Evolutionary conservation across 176 grass and related monocot species (phyloP), one percentile per base, ranked within the genome.

Genomic region (Cenchrus purpureus): DNA sequence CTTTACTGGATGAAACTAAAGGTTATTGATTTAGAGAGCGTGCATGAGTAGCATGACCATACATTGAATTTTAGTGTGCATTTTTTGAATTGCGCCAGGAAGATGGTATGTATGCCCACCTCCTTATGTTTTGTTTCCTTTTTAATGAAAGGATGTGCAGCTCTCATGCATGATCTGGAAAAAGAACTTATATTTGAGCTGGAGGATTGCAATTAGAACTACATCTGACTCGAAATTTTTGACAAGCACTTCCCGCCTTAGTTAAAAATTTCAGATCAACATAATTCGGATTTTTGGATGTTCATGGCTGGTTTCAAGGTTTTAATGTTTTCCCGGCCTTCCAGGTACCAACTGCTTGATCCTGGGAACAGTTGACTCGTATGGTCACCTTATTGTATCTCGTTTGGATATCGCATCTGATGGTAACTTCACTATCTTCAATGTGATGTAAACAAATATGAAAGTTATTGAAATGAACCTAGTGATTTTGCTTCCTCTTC

Each of bases 301-400:
- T 50, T 11, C 59, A 79, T 80, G n/a, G 13, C n/a, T n/a, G 10
- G 43, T 75, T 68, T 52, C 25, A 44, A 2, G 57, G 67, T 68
- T 68, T 83, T 53, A 68, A 68, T 40, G 48, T 58, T 82, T 83
- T 76, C 54, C 54, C 71, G 43, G 31, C 16, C 10, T 81, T 86
- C 54, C 89, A 98, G 93, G 79, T 82, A 86, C 91, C 76, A 84
- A 85, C n/a, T 91, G 87, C 78, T 94, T 98, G 78, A 91, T 98
- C 91, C 75, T 98, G 71, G 97, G 97, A 79, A 90, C 91, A 20
- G 93, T 92, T 20, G 97, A 98, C 60, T 88, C 86, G 17, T 95
- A 91, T 67, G 91, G 97, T 13, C 97, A 98, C 75, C 80, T 98
- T 77, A 98, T 95, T 84, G 86, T 98, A 64, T 98, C 97, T 53